phyloP scores from a whole-genome alignment of 2,329 filamentous ascomycete species.

The Pseudocercospora macadamiae region DNA sequence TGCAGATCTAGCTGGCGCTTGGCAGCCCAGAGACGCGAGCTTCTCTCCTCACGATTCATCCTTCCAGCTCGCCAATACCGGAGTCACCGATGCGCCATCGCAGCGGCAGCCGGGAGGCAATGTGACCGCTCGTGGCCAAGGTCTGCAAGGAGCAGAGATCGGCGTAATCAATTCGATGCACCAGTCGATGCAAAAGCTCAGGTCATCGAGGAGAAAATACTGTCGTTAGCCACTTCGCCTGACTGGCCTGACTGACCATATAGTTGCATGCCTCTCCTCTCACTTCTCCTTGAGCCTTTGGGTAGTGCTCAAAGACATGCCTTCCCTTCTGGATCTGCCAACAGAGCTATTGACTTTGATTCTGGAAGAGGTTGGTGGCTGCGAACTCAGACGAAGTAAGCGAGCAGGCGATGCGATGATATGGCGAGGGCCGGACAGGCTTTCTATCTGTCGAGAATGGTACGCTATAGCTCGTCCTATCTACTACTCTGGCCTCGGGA shows the following conservation, averaged over 20 bases:
- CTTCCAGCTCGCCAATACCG: not conserved
- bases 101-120: not conserved
- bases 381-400: slow-evolving; percentile 25
- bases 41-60: not conserved
- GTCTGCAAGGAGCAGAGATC: not conserved
- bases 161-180: not conserved
- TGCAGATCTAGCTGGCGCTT: no score
- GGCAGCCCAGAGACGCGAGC: not conserved
- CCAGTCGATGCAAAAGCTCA: not conserved
- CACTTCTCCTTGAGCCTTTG: no score
- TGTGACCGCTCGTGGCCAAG: not conserved
- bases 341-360: slow-evolving; percentile 24
- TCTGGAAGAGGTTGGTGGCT: slow-evolving; percentile 25
- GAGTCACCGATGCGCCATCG: not conserved
- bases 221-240: not conserved
- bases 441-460: slow-evolving; percentile 23
- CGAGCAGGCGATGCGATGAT: not conserved
- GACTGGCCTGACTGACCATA: slow-evolving; percentile 1
- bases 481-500: slow-evolving; percentile 19
- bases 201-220: not conserved
- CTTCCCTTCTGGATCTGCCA: slow-evolving; percentile 21
- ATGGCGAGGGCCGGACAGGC: slow-evolving; percentile 12
- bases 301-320: slow-evolving; percentile 14
- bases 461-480: slow-evolving; percentile 21
- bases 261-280: not conserved